These are phyloP conservation scores for Ottelia alismoides DNA, from an alignment of 106 monocot genomes.

Conservation along the genomic window DNA sequence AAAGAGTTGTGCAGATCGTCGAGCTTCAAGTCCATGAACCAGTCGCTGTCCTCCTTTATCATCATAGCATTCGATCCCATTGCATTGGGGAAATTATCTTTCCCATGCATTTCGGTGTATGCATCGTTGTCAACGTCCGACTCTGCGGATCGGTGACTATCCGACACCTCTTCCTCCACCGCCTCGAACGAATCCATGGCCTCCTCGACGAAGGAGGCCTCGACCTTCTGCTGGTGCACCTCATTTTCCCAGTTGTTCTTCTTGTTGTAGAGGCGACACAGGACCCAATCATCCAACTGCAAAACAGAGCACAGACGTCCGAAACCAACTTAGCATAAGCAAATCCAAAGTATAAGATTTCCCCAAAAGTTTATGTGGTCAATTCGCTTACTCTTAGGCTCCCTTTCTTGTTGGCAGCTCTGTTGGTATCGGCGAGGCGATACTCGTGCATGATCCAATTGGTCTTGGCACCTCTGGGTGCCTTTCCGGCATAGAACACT, in stretches of 20 bases:
- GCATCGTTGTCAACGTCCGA: constrained; percentile 42
- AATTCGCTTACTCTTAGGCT: constrained; percentile 32
- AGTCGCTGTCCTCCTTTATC: constrained; percentile 38
- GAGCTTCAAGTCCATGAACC: constrained; percentile 43
- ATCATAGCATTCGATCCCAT: background rate
- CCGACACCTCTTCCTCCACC: too few relatives aligned
- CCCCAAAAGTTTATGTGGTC: background rate
- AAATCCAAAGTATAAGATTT: background rate
- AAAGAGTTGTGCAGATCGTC: constrained; percentile 32
- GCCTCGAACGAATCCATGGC: constrained; percentile 14
- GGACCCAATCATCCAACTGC: constrained; percentile 37
- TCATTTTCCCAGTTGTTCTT: constrained; percentile 27
- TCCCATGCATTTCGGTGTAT: too few relatives aligned
- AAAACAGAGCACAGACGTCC: background rate
- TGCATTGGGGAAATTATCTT: too few relatives aligned
- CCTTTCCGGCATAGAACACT: constrained; percentile 59
- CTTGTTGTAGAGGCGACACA: constrained; percentile 33
- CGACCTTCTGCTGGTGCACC: constrained; percentile 6
- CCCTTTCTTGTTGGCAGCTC: constrained; percentile 17
- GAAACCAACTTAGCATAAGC: background rate
- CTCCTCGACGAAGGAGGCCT: constrained; percentile 6
- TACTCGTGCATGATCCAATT: constrained; percentile 90
- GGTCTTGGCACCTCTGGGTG: constrained; percentile 45
- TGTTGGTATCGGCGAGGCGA: constrained; percentile 24
- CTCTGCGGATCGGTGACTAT: constrained; percentile 42